Evolutionary conservation across 2,329 filamentous ascomycete species (phyloP).

Genomic region (Fusarium setosum): DNA sequence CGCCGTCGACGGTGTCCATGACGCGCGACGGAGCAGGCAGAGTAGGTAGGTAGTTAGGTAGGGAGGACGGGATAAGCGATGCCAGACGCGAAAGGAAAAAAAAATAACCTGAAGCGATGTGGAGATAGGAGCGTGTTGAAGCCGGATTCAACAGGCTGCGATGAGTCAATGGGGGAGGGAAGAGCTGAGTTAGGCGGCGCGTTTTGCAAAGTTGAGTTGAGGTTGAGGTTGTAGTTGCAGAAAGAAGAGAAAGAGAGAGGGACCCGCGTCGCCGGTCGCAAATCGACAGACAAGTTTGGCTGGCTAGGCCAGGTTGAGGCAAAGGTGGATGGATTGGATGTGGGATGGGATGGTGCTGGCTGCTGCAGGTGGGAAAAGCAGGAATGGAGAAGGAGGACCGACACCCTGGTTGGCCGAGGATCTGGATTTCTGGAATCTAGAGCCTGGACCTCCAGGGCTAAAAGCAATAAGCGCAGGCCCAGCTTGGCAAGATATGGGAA

Average conservation of each 20-base stretch:
- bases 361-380: constrained; percentile 23
- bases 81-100: constrained; percentile 11
- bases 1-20: constrained; percentile 40
- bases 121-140: too few species aligned
- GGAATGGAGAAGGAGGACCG: constrained; percentile 39
- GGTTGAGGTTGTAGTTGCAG: constrained; percentile 7
- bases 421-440: constrained; percentile 43
- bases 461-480: constrained; percentile 39
- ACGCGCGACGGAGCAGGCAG: constrained; percentile 19
- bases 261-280: constrained; percentile 30
- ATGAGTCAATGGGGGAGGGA: neutral
- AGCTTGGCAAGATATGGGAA: constrained; percentile 31
- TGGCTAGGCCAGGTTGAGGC: constrained; percentile 7
- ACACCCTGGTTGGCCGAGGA: constrained; percentile 43
- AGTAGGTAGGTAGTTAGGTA: too few species aligned
- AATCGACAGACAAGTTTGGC: constrained; percentile 23
- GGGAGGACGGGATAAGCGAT: constrained; percentile 14
- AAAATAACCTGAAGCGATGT: neutral
- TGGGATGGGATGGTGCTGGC: too few species aligned
- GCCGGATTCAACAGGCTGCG: too few species aligned
- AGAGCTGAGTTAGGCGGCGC: constrained; percentile 9
- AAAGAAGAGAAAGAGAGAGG: constrained; percentile 17
- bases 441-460: constrained; percentile 36
- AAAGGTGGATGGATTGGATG: constrained; percentile 11
- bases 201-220: constrained; percentile 15